Conservation (phyloP, 1,139 yeast genomes). For the Candida pseudoviswanathii region DNA sequence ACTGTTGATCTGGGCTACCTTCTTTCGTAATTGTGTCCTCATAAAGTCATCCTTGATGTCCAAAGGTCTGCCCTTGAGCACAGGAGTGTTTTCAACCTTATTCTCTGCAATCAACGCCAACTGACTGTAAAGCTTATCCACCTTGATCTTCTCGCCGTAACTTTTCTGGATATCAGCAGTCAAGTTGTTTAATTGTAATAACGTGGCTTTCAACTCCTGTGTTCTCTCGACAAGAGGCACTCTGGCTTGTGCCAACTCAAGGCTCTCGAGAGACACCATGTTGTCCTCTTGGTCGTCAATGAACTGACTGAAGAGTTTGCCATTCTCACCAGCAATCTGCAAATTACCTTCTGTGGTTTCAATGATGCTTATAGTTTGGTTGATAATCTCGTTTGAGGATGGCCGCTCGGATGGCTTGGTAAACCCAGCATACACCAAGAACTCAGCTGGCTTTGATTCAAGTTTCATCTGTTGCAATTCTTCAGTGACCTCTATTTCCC, state of each 20-base stretch:
- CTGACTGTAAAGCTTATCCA: conserved; percentile 23
- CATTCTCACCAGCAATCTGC: conserved; percentile 17
- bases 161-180: conserved; percentile 14
- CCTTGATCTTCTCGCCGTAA: conserved; percentile 16
- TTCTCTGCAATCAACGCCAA: conserved; percentile 16
- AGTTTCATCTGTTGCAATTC: not conserved
- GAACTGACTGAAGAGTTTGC: conserved; percentile 14
- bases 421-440: conserved; percentile 17
- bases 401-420: conserved; percentile 4
- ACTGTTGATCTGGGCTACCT: conserved; percentile 19
- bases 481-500: not conserved
- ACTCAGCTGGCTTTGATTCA: conserved; percentile 14
- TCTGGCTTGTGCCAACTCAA: conserved; percentile 4
- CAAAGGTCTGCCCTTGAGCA: conserved; percentile 22
- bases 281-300: conserved; percentile 14
- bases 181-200: conserved; percentile 8
- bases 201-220: conserved; percentile 3
- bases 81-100: conserved; percentile 8
- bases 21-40: conserved; percentile 22
- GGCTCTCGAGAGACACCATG: not conserved
- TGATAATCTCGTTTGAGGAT: conserved; percentile 9
- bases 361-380: conserved; percentile 20
- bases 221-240: conserved; percentile 1
- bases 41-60: conserved; percentile 24
- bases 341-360: conserved; percentile 23